These are phyloP conservation scores for Mesembryanthemum crystallinum DNA, from an alignment of 148 eudicot genomes.

Conservation along the genomic window DNA sequence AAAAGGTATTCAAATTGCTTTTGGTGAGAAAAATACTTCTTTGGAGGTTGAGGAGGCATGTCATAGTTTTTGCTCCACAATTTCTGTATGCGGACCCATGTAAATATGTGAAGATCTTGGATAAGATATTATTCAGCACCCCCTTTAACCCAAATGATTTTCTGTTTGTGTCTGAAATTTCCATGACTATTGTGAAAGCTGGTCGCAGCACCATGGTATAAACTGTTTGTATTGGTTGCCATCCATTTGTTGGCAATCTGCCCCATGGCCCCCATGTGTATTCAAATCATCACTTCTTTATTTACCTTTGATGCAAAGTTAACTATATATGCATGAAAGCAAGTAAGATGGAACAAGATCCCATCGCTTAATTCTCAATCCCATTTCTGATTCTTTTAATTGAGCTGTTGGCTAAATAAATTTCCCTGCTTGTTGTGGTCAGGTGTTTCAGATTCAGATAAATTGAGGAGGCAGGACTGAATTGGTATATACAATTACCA, in stretches of 20 bases:
- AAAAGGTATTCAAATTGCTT: background rate
- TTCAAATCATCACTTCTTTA: background rate
- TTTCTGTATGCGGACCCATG: background rate
- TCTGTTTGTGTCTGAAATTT: background rate
- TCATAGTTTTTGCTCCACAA: background rate
- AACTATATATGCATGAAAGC: background rate
- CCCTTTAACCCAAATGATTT: background rate
- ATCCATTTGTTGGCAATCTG: background rate
- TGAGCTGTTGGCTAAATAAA: background rate
- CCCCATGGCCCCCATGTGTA: background rate
- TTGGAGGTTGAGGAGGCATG: background rate
- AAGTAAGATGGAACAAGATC: background rate
- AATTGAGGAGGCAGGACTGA: background rate
- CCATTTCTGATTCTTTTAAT: background rate
- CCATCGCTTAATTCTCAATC: too few relatives aligned
- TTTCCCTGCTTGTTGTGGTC: background rate
- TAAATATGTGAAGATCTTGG: background rate
- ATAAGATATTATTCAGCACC: background rate
- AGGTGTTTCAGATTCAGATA: conserved; percentile 13
- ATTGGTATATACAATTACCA: background rate
- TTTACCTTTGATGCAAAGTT: background rate
- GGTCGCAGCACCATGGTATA: background rate
- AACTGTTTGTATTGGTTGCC: background rate
- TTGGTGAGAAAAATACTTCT: background rate
- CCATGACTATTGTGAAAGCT: background rate